Evolutionary conservation across 2,329 filamentous ascomycete species (phyloP).

Genomic region (Verticillium klebahnii): DNA sequence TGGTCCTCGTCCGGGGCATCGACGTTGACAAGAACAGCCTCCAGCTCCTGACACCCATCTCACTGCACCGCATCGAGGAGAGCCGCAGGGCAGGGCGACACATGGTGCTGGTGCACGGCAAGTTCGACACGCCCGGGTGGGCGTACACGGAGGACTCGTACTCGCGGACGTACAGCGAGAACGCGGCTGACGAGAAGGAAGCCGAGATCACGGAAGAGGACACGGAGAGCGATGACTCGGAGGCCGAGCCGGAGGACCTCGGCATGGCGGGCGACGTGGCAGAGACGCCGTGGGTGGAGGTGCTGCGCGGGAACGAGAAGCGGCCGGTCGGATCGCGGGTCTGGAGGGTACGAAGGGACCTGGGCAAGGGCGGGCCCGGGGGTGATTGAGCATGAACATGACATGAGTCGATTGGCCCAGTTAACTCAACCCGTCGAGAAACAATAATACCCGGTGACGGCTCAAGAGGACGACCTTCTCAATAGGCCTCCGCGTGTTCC

Average conservation of each 20-base stretch:
- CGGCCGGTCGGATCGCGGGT: constrained; percentile 54
- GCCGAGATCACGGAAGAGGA: constrained; percentile 29
- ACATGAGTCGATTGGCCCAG: no score
- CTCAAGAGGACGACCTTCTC: no score
- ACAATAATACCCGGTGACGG: no score
- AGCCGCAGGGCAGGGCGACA: constrained; percentile 36
- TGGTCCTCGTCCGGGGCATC: constrained; percentile 67
- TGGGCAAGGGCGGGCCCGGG: constrained; percentile 36
- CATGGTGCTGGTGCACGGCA: constrained; percentile 63
- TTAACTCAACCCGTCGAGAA: no score
- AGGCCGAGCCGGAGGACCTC: constrained; percentile 21
- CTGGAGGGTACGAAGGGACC: constrained; percentile 60
- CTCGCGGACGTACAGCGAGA: constrained; percentile 20
- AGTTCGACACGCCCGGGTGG: constrained; percentile 65
- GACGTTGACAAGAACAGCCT: constrained; percentile 49
- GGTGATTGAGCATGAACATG: neutral
- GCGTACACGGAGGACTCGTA: constrained; percentile 63
- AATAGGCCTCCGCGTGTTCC: no score
- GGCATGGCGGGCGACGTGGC: constrained; percentile 17
- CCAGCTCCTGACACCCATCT: constrained; percentile 62
- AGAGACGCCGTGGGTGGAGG: constrained; percentile 55
- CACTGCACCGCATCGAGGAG: constrained; percentile 31
- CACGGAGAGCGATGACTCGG: constrained; percentile 26
- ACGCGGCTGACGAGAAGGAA: constrained; percentile 19
- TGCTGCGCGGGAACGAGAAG: constrained; percentile 48